Conservation (phyloP, 1,284 basidiomycete species). For the Ustilago shanxiensis region DNA sequence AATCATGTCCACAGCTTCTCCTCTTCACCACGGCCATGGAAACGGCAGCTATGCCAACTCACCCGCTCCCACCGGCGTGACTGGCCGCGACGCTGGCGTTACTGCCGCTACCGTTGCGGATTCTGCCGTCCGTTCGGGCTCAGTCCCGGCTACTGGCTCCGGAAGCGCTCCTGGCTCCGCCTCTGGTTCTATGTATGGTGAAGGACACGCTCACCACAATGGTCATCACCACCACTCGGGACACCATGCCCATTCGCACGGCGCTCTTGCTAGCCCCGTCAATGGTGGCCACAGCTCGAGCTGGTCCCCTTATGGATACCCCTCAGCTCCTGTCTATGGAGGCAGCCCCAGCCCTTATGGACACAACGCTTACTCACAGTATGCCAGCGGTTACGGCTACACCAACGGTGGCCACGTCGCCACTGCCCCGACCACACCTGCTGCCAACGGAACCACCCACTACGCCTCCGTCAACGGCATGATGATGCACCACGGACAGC, state of each 20-base stretch:
- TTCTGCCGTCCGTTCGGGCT: conserved; percentile 48
- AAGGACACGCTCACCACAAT: conserved; percentile 42
- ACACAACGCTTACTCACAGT: conserved; percentile 56
- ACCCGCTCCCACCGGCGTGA: conserved; percentile 41
- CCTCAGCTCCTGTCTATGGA: conserved; percentile 50
- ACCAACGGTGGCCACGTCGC: conserved; percentile 48
- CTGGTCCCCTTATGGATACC: conserved; percentile 57
- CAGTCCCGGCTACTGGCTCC: conserved; percentile 46
- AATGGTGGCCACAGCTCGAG: conserved; percentile 51
- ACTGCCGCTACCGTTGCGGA: conserved; percentile 42
- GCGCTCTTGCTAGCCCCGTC: conserved; percentile 46
- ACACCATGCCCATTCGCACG: conserved; percentile 47
- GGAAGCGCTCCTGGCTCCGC: conserved; percentile 52
- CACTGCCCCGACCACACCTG: conserved; percentile 50
- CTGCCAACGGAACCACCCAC: conserved; percentile 43
- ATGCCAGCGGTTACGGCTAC: conserved; percentile 53
- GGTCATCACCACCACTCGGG: conserved; percentile 48
- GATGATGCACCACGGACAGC: conserved; percentile 60
- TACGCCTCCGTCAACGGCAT: conserved; percentile 50
- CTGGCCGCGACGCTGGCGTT: conserved; percentile 45
- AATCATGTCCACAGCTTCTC: conserved; percentile 53
- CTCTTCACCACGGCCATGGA: conserved; percentile 55
- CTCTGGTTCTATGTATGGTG: conserved; percentile 53
- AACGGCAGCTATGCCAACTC: conserved; percentile 54
- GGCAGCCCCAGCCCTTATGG: conserved; percentile 53